Evolutionary conservation across 2,329 filamentous ascomycete genomes (phyloP).

Genomic region (Claviceps maximensis): DNA sequence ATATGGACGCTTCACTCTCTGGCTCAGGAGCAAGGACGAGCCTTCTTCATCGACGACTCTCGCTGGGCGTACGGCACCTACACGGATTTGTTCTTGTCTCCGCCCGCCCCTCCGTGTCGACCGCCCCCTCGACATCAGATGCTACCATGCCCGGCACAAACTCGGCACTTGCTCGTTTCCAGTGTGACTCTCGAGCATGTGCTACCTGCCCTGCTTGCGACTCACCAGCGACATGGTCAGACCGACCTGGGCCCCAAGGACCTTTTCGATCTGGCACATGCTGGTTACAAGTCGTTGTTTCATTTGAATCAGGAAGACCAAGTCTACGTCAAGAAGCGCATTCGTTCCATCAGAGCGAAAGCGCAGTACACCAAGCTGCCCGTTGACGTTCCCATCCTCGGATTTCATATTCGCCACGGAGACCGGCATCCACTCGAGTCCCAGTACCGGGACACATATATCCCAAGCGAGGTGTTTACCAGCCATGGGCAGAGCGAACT

Average conservation of each 20-base stretch:
- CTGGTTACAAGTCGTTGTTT: constrained; percentile 64
- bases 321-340: constrained; percentile 47
- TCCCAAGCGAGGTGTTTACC: constrained; percentile 58
- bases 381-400: constrained; percentile 35
- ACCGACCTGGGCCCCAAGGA: constrained; percentile 24
- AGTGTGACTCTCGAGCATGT: constrained; percentile 50
- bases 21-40: constrained; percentile 57
- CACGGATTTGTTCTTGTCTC: constrained; percentile 55
- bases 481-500: constrained; percentile 45
- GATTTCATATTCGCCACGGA: constrained; percentile 68
- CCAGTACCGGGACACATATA: constrained; percentile 65
- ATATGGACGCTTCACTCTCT: constrained; percentile 77
- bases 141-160: constrained; percentile 65
- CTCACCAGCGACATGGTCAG: constrained; percentile 16
- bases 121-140: constrained; percentile 64
- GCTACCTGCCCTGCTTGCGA: constrained; percentile 42
- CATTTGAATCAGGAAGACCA: constrained; percentile 52
- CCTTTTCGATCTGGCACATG: constrained; percentile 54
- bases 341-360: constrained; percentile 39
- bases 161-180: constrained; percentile 62
- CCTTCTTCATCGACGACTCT: constrained; percentile 77
- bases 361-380: constrained; percentile 26
- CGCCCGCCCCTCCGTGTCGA: constrained; percentile 51
- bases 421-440: constrained; percentile 66
- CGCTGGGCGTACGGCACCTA: constrained; percentile 74